Conservation (phyloP, 2,329 filamentous ascomycete genomes). For the Alternaria solani region DNA sequence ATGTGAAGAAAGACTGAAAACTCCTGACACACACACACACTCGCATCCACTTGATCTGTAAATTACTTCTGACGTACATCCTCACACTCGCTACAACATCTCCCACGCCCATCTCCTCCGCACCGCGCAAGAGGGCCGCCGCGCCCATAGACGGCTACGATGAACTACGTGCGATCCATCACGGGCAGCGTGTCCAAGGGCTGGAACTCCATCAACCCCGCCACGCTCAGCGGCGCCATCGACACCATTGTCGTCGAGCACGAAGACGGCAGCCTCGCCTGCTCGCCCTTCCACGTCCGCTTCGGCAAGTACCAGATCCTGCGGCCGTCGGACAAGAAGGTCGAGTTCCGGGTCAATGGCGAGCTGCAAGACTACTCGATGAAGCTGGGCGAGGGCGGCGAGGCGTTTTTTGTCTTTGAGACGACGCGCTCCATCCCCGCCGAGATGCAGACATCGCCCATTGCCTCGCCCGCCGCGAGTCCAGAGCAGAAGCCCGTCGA, state of each 20-base stretch:
- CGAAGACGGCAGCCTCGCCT: conserved; percentile 85
- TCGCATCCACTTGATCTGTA: background rate
- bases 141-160: conserved; percentile 54
- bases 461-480: conserved; percentile 88
- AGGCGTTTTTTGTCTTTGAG: conserved; percentile 99
- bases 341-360: conserved; percentile 96
- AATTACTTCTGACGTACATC: conserved; percentile 10
- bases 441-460: conserved; percentile 90
- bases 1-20: conserved; percentile 16
- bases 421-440: conserved; percentile 92
- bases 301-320: conserved; percentile 98
- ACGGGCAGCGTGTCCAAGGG: conserved; percentile 96
- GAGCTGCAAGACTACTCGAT: conserved; percentile 92
- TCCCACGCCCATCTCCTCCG: background rate
- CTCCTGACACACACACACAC: background rate
- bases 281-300: conserved; percentile 97
- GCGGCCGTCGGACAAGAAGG: conserved; percentile 97
- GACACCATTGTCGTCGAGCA: conserved; percentile 99
- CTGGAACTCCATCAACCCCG: conserved; percentile 99
- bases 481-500: conserved; percentile 69
- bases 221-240: conserved; percentile 95
- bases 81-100: background rate
- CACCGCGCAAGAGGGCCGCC: conserved; percentile 9
- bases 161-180: conserved; percentile 98
- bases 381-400: conserved; percentile 96